phyloP scores from a whole-genome alignment of 768 basidiomycete genomes.

The Tricholoma terreum region DNA sequence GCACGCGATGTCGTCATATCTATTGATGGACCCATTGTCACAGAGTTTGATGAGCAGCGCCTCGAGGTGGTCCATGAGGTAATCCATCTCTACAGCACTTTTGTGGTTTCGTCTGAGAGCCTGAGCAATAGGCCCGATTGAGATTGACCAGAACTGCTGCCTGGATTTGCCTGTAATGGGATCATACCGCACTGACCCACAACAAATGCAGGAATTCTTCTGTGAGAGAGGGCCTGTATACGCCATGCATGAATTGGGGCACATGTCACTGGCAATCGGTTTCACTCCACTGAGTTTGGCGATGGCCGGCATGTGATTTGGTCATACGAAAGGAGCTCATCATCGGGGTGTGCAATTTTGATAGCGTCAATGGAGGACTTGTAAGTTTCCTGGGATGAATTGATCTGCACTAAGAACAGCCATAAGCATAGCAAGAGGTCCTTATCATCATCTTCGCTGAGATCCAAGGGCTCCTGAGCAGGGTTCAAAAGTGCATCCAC shows the following conservation, averaged over 20 bases:
- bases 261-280: conserved; percentile 9
- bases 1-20: conserved; percentile 7
- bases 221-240: conserved; percentile 6
- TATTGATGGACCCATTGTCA: not conserved
- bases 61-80: not conserved
- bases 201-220: conserved; percentile 1
- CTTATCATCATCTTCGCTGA: not conserved
- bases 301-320: conserved; percentile 11
- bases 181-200: conserved; percentile 9
- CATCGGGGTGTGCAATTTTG: conserved; percentile 1
- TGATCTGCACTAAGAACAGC: conserved; percentile 6
- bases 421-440: conserved; percentile 4
- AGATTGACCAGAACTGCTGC: conserved; percentile 18
- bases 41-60: not conserved
- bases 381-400: conserved; percentile 6
- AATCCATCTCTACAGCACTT: conserved; percentile 8
- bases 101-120: conserved; percentile 12
- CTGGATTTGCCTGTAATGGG: conserved; percentile 6
- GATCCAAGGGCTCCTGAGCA: not conserved
- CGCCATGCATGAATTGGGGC: conserved; percentile 8
- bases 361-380: not conserved
- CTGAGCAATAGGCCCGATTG: conserved; percentile 20
- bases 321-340: conserved; percentile 8
- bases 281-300: conserved; percentile 3
- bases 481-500: conserved; percentile 1